Base-by-base conservation (phyloP, 2,329 filamentous ascomycete genomes). In the Magnaporthiopsis incrustans region DNA sequence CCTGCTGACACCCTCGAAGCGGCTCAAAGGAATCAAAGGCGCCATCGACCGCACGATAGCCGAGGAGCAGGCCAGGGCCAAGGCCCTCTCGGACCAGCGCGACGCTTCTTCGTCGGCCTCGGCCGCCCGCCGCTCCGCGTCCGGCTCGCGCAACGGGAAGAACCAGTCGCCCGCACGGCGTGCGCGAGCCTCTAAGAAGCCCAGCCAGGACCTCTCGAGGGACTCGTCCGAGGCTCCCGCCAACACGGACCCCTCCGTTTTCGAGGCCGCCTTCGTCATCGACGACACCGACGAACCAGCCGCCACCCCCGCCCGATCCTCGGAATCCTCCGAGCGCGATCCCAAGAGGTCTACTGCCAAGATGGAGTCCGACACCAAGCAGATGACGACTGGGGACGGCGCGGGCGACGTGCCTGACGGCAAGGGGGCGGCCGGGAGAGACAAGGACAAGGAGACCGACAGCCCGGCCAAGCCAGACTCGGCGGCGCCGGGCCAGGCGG, bases 41-140 rank as follows among this genome's bases (percentile, higher is more conserved):
- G 90, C 89, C 66, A 92, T 96, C 74, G 91, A 96, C 74, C 87
- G 88, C 71, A 89, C 89, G 71, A 95, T 97, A 71, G 90, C 92
- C 71, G 92, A 97, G 78, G 93, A 97, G 78, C 91, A 96, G 77
- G 90, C 91, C 65, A 89, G 91, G 65, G 89, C 92, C 73, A 85
- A 85, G 72, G 76, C 80, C 62, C 70, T 78, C 57, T 71, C 80
- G 67, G 74, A 80, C 6, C 79, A 80, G 63, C 77, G 62, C 35
- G 82, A 70, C 71, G 75, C 69, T 76, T 76, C 63, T 1, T 62
- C 63, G 65, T 70, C 77, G 70, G 71, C 75, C 71, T 66, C 79
- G 71, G 69, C 82, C 64, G 73, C 78, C 66, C 74, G 80, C 67
- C 74, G 78, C 63, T 78, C 80, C 10, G 77, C 72, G 67, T 83